A percentile compares a stretch with the other conserved stretches of the same genome.
phyloP scores from a whole-genome alignment of 2,329 filamentous ascomycete species.

The Microsporum canis region DNA sequence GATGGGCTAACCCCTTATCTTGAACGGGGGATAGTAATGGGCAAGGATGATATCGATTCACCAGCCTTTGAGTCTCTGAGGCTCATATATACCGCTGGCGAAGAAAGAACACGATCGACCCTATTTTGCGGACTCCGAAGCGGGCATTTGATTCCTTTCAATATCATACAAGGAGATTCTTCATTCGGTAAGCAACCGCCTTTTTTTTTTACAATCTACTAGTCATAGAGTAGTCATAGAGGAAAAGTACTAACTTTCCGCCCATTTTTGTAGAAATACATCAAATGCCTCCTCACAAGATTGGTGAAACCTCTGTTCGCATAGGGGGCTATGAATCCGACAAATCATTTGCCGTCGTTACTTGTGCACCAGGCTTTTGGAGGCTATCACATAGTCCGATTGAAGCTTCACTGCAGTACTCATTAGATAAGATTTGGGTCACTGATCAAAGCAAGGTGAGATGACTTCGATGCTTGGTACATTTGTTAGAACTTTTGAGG shows the following conservation, averaged over 20 bases:
- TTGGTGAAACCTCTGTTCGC: slow-evolving; percentile 30
- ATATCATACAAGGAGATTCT: background rate
- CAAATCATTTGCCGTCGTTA: slow-evolving; percentile 23
- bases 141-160: slow-evolving; percentile 30
- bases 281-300: slow-evolving; percentile 21
- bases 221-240: background rate
- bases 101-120: slow-evolving; percentile 14
- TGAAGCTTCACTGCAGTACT: slow-evolving; percentile 19
- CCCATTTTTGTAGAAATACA: slow-evolving; percentile 20
- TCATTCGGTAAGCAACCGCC: background rate
- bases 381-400: slow-evolving; percentile 22
- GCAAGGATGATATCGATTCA: slow-evolving; percentile 20
- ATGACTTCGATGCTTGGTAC: background rate
- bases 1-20: slow-evolving; percentile 17
- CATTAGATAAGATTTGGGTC: slow-evolving; percentile 29
- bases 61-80: slow-evolving; percentile 28
- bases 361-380: slow-evolving; percentile 32
- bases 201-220: background rate
- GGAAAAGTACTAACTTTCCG: background rate
- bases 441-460: slow-evolving; percentile 34
- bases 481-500: background rate
- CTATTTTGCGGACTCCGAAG: slow-evolving; percentile 38
- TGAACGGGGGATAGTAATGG: slow-evolving; percentile 13
- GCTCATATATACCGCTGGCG: slow-evolving; percentile 17
- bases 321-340: slow-evolving; percentile 22